Percentiles rank a stretch among this genome's conserved stretches.
These are phyloP conservation scores for Linum lewisii DNA, from an alignment of 345 rosid species.

Conservation along the genomic window DNA sequence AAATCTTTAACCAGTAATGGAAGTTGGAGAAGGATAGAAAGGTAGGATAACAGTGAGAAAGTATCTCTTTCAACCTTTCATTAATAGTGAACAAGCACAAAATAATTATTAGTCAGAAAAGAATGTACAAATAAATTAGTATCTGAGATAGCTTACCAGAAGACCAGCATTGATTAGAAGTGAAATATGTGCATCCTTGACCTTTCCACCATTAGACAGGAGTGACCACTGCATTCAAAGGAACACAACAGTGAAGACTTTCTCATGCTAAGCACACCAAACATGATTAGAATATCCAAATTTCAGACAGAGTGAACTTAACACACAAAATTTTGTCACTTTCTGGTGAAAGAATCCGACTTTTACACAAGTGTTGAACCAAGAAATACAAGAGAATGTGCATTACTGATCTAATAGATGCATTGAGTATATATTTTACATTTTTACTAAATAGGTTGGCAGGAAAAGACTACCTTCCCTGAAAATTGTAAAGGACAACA, in stretches of 20 bases:
- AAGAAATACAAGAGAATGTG: background rate
- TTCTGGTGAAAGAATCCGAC: too few species aligned
- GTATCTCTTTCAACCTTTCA: background rate
- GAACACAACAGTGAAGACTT: background rate
- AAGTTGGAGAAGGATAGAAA: background rate
- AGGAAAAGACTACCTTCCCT: background rate
- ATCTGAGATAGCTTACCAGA: constrained; percentile 49
- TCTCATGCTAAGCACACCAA: background rate
- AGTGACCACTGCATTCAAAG: constrained; percentile 43
- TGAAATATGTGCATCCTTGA: constrained; percentile 65
- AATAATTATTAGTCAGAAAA: background rate
- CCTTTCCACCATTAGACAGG: constrained; percentile 64
- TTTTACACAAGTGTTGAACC: too few species aligned
- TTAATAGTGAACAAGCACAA: background rate
- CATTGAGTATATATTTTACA: background rate
- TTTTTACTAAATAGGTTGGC: background rate
- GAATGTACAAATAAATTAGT: background rate
- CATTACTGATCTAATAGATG: background rate
- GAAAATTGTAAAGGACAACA: background rate
- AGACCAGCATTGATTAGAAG: constrained; percentile 73
- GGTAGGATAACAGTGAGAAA: background rate
- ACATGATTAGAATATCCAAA: background rate
- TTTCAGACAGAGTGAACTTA: background rate
- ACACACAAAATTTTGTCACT: background rate
- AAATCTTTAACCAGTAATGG: background rate